phyloP scores from a whole-genome alignment of 2,329 filamentous ascomycete genomes.

The Chalara sp. region DNA sequence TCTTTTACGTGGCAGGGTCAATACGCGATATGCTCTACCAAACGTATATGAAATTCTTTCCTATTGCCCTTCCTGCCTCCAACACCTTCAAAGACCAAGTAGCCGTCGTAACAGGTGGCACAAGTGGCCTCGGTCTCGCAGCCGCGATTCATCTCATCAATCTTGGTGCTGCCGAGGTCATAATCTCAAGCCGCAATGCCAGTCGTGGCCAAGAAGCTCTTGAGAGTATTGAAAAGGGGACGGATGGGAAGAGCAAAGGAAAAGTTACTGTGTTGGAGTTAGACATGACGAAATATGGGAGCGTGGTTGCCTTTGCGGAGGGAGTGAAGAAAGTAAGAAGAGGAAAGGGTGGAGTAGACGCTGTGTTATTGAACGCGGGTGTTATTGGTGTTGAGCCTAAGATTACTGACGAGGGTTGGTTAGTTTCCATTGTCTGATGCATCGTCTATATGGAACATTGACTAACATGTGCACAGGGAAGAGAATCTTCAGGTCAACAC shows the following conservation, averaged over 20 bases:
- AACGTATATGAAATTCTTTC: too few species aligned
- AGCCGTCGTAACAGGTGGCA: constrained; percentile 36
- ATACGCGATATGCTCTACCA: too few species aligned
- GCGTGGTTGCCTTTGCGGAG: neutral
- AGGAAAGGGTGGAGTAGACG: neutral
- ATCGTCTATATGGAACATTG: neutral
- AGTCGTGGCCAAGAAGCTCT: constrained; percentile 22
- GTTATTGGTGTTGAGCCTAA: neutral
- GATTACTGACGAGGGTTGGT: neutral
- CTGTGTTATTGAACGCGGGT: neutral
- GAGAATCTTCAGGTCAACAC: neutral
- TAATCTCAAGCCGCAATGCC: constrained; percentile 33
- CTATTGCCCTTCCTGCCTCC: constrained; percentile 13
- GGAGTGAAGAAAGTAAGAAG: neutral
- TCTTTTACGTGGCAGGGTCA: too few species aligned
- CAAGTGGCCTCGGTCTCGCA: constrained; percentile 34
- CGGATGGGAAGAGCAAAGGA: neutral
- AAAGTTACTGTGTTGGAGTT: neutral
- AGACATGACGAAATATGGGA: neutral
- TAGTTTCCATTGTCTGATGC: neutral
- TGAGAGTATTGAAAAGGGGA: neutral
- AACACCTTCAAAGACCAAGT: constrained; percentile 22
- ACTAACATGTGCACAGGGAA: neutral
- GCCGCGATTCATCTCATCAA: constrained; percentile 33
- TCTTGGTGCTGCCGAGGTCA: constrained; percentile 32